These are phyloP conservation scores for Farysia itapuensis DNA, from an alignment of 1,284 basidiomycete species.

Conservation along the genomic window DNA sequence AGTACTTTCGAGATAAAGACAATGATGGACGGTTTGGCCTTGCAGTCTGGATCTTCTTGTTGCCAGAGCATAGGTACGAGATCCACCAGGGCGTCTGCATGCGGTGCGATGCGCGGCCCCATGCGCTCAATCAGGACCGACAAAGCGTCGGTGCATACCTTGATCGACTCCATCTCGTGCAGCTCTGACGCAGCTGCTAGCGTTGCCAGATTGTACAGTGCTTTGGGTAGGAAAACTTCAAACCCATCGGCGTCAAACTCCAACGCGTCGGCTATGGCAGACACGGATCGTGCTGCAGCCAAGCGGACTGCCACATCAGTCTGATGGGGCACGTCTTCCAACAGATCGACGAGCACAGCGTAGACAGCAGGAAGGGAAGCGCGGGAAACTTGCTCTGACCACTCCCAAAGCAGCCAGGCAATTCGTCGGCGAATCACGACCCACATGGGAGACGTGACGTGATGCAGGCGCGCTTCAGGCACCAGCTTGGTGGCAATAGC, in stretches of 20 bases:
- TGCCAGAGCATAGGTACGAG: conserved; percentile 54
- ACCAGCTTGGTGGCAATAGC: conserved; percentile 43
- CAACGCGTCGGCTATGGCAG: conserved; percentile 51
- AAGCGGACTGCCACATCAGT: conserved; percentile 55
- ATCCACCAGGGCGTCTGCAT: conserved; percentile 38
- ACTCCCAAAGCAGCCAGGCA: conserved; percentile 52
- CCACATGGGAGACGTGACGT: conserved; percentile 35
- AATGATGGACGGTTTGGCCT: conserved; percentile 51
- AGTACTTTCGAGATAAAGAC: conserved; percentile 53
- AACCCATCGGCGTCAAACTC: conserved; percentile 55
- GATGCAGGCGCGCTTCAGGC: conserved; percentile 39
- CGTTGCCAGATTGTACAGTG: conserved; percentile 39
- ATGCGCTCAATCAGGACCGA: conserved; percentile 55
- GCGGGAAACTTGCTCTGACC: conserved; percentile 50
- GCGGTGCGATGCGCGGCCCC: conserved; percentile 47
- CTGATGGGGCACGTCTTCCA: conserved; percentile 27
- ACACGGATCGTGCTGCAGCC: conserved; percentile 46
- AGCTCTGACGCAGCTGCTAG: conserved; percentile 45
- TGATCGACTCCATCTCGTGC: conserved; percentile 52
- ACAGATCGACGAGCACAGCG: conserved; percentile 45
- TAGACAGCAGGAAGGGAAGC: conserved; percentile 39
- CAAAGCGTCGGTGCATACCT: conserved; percentile 50
- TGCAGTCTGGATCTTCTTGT: conserved; percentile 50
- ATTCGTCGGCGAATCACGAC: conserved; percentile 49
- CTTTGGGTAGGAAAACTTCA: conserved; percentile 43